These are phyloP conservation scores for Arthrobotrys entomopaga DNA, from an alignment of 2,329 filamentous ascomycete species.

Conservation along the genomic window DNA sequence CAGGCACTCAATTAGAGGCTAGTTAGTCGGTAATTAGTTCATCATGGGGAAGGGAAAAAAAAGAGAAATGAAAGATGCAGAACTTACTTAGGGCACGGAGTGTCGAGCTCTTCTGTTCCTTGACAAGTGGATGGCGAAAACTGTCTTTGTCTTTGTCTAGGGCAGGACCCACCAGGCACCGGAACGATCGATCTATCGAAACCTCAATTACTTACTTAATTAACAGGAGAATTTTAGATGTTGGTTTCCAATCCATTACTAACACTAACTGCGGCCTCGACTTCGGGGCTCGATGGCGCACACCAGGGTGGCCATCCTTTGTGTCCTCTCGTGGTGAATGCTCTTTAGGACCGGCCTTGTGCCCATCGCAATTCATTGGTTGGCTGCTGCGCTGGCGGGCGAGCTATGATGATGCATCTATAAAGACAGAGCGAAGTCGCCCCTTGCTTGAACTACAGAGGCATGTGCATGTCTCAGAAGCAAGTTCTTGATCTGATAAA, in stretches of 20 bases:
- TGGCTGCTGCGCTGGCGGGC: neutral
- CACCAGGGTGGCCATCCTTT: neutral
- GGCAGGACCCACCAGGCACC: conserved; percentile 37
- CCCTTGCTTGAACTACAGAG: neutral
- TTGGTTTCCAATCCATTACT: conserved; percentile 32
- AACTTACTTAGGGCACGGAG: no score
- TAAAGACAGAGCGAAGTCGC: neutral
- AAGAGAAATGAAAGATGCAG: no score
- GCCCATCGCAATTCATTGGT: no score
- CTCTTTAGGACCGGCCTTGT: neutral
- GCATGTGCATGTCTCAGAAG: neutral
- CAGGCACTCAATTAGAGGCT: neutral
- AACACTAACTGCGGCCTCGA: neutral
- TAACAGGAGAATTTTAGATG: neutral
- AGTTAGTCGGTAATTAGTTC: no score
- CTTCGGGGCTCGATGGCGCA: neutral
- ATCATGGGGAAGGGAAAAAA: no score
- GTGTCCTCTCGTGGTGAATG: no score
- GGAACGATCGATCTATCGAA: conserved; percentile 19
- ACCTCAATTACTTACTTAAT: no score
- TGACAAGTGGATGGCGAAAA: conserved; percentile 2
- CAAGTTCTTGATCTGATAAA: neutral
- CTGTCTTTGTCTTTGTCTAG: neutral
- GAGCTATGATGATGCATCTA: neutral
- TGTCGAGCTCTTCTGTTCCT: no score